Conservation (phyloP, 2,329 filamentous ascomycete species). For the Curvularia lunata region DNA sequence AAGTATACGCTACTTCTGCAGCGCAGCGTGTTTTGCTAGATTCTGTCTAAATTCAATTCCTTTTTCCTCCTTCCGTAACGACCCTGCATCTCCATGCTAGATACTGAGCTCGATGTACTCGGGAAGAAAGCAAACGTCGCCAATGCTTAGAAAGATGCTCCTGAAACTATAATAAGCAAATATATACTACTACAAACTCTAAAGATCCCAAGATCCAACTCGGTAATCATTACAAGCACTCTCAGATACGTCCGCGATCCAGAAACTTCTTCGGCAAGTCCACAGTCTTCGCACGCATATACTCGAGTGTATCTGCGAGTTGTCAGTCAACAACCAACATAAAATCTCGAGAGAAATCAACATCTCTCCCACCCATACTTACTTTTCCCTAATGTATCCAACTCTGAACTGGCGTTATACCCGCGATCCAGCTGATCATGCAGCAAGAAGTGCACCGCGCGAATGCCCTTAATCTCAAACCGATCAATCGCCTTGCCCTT, state of each 20-base stretch:
- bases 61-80: too few relatives aligned
- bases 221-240: neutral
- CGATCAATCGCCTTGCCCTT: slow-evolving; percentile 22
- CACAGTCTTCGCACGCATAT: slow-evolving; percentile 26
- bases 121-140: too few relatives aligned
- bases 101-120: neutral
- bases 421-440: slow-evolving; percentile 55
- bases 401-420: slow-evolving; percentile 9
- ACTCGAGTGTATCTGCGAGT: slow-evolving; percentile 27
- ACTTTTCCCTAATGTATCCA: slow-evolving; percentile 21
- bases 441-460: slow-evolving; percentile 50
- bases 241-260: slow-evolving; percentile 3
- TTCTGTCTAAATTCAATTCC: too few relatives aligned
- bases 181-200: neutral
- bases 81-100: neutral
- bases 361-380: neutral
- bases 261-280: slow-evolving; percentile 26
- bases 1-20: too few relatives aligned
- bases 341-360: neutral
- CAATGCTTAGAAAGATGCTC: too few relatives aligned
- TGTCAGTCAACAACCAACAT: neutral
- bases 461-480: slow-evolving; percentile 14
- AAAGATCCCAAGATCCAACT: neutral
- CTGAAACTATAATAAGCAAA: neutral
- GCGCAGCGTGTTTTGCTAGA: too few relatives aligned